Evolutionary conservation across 2,329 filamentous ascomycete genomes (phyloP).

Genomic region (Chrysoporthe deuterocubensis): DNA sequence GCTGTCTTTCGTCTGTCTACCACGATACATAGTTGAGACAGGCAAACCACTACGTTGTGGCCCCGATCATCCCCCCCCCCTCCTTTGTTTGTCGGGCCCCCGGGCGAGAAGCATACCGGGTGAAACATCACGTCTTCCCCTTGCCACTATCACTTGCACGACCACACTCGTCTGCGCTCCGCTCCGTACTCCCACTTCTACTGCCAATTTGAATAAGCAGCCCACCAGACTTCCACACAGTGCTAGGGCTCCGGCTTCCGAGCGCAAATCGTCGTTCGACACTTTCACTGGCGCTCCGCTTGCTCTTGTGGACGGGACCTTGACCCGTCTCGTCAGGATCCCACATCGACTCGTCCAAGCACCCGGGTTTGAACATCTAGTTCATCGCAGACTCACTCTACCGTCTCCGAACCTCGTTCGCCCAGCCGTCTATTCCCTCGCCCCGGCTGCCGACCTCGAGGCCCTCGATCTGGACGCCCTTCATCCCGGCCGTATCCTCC

Average conservation of each 20-base stretch:
- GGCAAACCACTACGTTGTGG: too few relatives aligned
- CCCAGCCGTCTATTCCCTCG: slow-evolving; percentile 94
- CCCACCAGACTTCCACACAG: background rate
- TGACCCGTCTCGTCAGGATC: background rate
- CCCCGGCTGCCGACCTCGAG: slow-evolving; percentile 81
- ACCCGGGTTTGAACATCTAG: background rate
- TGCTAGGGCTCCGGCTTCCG: too few relatives aligned
- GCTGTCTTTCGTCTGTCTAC: too few relatives aligned
- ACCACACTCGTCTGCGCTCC: too few relatives aligned
- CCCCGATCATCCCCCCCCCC: too few relatives aligned
- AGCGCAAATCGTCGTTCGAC: background rate
- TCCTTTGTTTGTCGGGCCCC: too few relatives aligned
- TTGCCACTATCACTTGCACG: too few relatives aligned
- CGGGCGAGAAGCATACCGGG: too few relatives aligned
- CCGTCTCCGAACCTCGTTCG: slow-evolving; percentile 83
- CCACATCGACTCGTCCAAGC: background rate
- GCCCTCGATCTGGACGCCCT: slow-evolving; percentile 71
- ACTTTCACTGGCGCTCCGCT: background rate
- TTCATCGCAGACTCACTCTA: slow-evolving; percentile 42
- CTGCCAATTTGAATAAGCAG: too few relatives aligned
- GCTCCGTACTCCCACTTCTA: too few relatives aligned
- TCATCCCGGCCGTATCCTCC: slow-evolving; percentile 87
- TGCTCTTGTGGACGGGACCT: background rate
- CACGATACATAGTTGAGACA: too few relatives aligned
- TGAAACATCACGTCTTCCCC: too few relatives aligned